Evolutionary conservation across 2,329 filamentous ascomycete species (phyloP).

Genomic region (Stagonosporopsis rhizophila): DNA sequence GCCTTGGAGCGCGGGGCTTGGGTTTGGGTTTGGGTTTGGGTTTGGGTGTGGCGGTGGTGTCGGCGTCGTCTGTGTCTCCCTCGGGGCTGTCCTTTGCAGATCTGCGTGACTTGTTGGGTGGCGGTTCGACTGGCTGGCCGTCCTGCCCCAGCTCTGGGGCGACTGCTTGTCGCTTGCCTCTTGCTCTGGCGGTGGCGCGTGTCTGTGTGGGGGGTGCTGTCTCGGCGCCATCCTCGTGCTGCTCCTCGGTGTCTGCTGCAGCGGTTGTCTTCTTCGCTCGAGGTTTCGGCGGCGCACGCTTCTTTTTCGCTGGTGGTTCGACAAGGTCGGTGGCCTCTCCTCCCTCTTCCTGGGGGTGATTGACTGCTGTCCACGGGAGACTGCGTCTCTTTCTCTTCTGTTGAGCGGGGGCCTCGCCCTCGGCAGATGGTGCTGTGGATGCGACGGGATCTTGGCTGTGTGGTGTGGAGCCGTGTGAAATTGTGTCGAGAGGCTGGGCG

Average conservation of each 20-base stretch:
- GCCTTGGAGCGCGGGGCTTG: conserved; percentile 28
- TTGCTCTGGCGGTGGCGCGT: conserved; percentile 24
- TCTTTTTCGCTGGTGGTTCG: conserved; percentile 19
- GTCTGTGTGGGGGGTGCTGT: conserved; percentile 20
- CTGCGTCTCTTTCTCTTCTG: conserved; percentile 17
- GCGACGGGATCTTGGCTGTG: background rate
- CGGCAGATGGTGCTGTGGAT: background rate
- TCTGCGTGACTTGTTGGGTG: conserved; percentile 39
- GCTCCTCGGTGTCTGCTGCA: conserved; percentile 5
- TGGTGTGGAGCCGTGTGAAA: background rate
- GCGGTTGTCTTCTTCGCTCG: conserved; percentile 15
- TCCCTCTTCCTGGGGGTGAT: conserved; percentile 26
- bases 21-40: conserved; percentile 25
- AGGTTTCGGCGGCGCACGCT: conserved; percentile 22
- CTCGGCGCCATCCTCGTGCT: conserved; percentile 18
- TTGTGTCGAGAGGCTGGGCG: background rate
- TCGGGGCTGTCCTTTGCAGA: conserved; percentile 32
- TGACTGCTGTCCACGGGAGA: conserved; percentile 42
- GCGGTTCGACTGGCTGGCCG: conserved; percentile 20
- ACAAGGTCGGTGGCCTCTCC: conserved; percentile 17
- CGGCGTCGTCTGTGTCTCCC: conserved; percentile 19
- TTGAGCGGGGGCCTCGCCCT: conserved; percentile 9
- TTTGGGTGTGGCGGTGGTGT: conserved; percentile 16
- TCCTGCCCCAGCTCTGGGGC: too few species aligned
- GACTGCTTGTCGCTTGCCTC: too few species aligned